Base-by-base conservation (phyloP, 148 eudicot species). In the Chenopodium berlandieri region DNA sequence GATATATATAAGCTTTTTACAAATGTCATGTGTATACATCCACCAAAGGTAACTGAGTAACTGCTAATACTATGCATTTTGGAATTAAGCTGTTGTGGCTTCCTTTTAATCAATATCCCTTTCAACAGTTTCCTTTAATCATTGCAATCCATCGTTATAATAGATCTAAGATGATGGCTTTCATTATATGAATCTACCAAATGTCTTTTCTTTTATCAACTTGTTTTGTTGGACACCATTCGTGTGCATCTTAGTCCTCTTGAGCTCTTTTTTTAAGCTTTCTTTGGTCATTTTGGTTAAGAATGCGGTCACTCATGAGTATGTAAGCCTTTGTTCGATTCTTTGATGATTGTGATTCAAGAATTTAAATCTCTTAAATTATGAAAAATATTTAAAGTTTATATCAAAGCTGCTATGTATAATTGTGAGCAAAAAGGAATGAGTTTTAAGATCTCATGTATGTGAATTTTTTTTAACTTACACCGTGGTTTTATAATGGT, bases 1-100 rank as follows among this genome's bases (percentile, higher is more conserved):
- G 97, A 91, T 48, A 89, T 94, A 83, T 87, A 83, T 81, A 92
- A 94, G 90, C 92, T 97, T 75, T 97, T 94, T 85, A 85, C 90
- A 12, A 94, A 94, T 81, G 92, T 92, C 71, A 90, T 94, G 86
- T 73, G 83, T 70, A 62, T 94, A 81, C 80, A 84, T 78, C 97
- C 92, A 50, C 99, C 98, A 56, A 91, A 92, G 99, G 99, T 97
- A 84, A 81, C 40, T 73, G 40, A 72, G 48, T 47, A 70, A 30
- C 32, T 34, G 22, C 11, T 30, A 20, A 25, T 64, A 16, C 3
- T 71, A 58, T 23, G 12, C 30, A 30, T 32, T 67, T 8, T 46
- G 32, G 73, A 17, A 54, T 30, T n/a, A 17, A 52, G 47, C 48
- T 66, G 2, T 44, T 67, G 44, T 52, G 23, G 19, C 25, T 71